Evolutionary conservation across 306 rosid genomes (phyloP), one percentile per base, ranked within the genome.

Genomic region (Dalbergia oliveri): DNA sequence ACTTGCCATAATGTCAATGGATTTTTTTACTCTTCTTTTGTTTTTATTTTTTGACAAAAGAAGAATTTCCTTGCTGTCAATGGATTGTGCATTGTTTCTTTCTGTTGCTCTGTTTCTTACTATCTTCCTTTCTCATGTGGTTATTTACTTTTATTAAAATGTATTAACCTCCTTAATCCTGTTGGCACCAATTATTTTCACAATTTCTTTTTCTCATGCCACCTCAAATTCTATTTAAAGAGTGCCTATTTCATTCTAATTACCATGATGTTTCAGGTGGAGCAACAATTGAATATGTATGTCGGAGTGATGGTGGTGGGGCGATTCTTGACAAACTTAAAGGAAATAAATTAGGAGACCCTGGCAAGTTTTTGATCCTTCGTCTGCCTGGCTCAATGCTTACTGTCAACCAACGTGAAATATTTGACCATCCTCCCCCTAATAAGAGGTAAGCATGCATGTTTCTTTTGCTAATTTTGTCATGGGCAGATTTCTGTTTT

Each of bases 311-410:
- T 82, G 91, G 85, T 80, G 85, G 81, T 66, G 99, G 97, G 75
- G 99, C 97, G 62, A 83, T 94, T 85, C 85, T 87, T 71, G 99
- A 91, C 73, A 88, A 93, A 88, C 83, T 91, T 86, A 88, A 90
- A 81, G 90, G 68, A 75, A 93, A 91, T 76, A 86, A 84, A 84
- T 90, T 21, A 21, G 23, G 23, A 21, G 23, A 94, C 84, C 77
- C 91, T 73, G 79, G 84, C 88, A 92, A 93, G 88, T 91, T 85
- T 79, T 61, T 88, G 58, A 78, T 88, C 79, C 92, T 94, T 81
- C 97, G 97, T 77, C 70, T 94, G 45, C 99, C 93, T 80, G 97
- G 99, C 58, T 93, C 99, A 91, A 21, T 94, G 99, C 99, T 97
- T 81, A 93, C 97, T 16, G 62, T 86, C 76, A 91, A 91, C 86